phyloP scores from a whole-genome alignment of 345 rosid genomes.

The Punica granatum region DNA sequence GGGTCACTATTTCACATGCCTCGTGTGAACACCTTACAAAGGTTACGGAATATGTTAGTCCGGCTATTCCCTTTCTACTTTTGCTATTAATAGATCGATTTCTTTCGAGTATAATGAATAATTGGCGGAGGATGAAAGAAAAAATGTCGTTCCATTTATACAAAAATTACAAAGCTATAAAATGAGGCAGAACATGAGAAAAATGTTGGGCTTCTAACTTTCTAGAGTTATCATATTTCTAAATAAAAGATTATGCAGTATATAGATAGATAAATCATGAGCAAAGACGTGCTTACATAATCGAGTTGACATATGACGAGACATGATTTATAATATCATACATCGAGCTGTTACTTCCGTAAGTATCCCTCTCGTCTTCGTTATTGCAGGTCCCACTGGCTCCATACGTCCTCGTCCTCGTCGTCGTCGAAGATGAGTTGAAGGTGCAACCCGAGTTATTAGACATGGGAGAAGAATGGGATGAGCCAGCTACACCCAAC shows the following conservation, averaged over 20 bases:
- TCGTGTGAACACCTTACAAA: too few species aligned
- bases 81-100: too few species aligned
- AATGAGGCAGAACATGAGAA: too few species aligned
- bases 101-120: too few species aligned
- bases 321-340: constrained; percentile 26
- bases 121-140: too few species aligned
- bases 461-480: constrained; percentile 42
- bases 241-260: not conserved
- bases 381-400: constrained; percentile 33
- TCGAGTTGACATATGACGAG: constrained; percentile 35
- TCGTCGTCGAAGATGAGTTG: constrained; percentile 42
- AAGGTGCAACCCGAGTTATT: constrained; percentile 34
- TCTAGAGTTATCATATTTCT: not conserved
- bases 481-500: constrained; percentile 21
- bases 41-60: too few species aligned
- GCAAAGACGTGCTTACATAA: constrained; percentile 19
- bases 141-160: too few species aligned
- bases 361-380: constrained; percentile 60
- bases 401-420: constrained; percentile 30
- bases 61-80: too few species aligned
- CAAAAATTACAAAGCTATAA: too few species aligned
- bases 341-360: constrained; percentile 26
- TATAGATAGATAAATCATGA: not conserved
- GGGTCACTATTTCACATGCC: too few species aligned
- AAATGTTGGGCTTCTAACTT: too few species aligned